phyloP scores from a whole-genome alignment of 306 rosid genomes.

The Cucurbita maxima region DNA sequence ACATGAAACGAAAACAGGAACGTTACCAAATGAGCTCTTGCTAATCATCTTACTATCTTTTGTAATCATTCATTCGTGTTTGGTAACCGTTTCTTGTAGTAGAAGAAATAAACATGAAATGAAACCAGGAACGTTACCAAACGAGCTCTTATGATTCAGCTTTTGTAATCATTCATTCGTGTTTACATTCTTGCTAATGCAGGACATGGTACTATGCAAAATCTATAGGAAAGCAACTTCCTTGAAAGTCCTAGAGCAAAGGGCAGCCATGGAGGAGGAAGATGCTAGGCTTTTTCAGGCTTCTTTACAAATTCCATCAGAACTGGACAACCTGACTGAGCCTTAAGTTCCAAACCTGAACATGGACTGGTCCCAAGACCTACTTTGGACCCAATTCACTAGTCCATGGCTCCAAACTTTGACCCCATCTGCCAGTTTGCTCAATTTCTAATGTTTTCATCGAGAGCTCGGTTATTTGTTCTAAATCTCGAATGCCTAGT shows the following conservation, averaged over 20 bases:
- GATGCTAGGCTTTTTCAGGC: conserved; percentile 36
- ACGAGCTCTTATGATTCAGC: background rate
- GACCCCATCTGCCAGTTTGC: conserved; percentile 43
- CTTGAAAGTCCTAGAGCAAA: conserved; percentile 80
- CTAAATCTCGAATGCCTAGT: conserved; percentile 21
- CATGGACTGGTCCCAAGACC: conserved; percentile 71
- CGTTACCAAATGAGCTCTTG: background rate
- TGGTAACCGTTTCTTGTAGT: background rate
- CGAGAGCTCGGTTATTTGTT: conserved; percentile 16
- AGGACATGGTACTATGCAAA: conserved; percentile 88
- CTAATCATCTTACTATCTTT: background rate
- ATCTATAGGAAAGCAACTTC: conserved; percentile 93
- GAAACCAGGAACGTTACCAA: background rate
- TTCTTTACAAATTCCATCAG: conserved; percentile 29
- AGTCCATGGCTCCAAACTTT: conserved; percentile 75
- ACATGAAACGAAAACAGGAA: background rate
- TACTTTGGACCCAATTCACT: conserved; percentile 46
- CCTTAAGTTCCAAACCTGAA: conserved; percentile 39
- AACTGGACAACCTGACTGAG: conserved; percentile 36
- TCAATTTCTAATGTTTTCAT: conserved; percentile 23
- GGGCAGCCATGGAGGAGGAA: conserved; percentile 59
- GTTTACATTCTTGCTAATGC: conserved; percentile 9
- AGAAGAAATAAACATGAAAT: background rate
- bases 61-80: background rate
- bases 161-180: background rate